These are phyloP conservation scores for Angomonas deanei DNA, from an alignment of 208 protist genomes.

Conservation along the genomic window DNA sequence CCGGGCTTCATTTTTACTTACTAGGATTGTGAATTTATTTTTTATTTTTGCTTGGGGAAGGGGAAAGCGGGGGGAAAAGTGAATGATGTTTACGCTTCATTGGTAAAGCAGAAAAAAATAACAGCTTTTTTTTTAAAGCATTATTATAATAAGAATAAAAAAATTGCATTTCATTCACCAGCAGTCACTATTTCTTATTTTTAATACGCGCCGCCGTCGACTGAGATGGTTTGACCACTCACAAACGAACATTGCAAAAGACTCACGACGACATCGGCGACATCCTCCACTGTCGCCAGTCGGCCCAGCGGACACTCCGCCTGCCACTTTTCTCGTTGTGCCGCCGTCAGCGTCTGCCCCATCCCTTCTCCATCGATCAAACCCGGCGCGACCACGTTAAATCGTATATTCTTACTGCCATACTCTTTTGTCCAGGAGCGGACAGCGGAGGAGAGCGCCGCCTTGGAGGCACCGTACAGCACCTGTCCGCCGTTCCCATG, in stretches of 20 bases:
- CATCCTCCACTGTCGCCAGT: slow-evolving; percentile 67
- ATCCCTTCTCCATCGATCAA: slow-evolving; percentile 86
- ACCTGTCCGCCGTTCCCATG: slow-evolving; percentile 86
- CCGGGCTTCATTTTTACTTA: not conserved
- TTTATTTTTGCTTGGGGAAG: not conserved
- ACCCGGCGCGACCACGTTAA: slow-evolving; percentile 90
- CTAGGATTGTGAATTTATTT: no score
- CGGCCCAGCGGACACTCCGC: slow-evolving; percentile 55
- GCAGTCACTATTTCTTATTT: no score
- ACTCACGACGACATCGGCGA: slow-evolving; percentile 64
- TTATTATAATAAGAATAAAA: not conserved
- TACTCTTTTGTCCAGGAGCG: slow-evolving; percentile 86
- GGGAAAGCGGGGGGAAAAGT: not conserved
- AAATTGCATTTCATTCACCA: not conserved
- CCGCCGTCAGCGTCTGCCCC: slow-evolving; percentile 40
- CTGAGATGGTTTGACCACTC: slow-evolving; percentile 73
- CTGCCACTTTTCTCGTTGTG: slow-evolving; percentile 47
- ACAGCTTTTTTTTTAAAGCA: no score
- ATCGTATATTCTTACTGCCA: slow-evolving; percentile 70
- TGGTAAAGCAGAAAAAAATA: not conserved
- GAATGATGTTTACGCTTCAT: no score
- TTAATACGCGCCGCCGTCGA: slow-evolving; percentile 75
- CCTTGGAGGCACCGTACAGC: slow-evolving; percentile 88
- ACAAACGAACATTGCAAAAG: slow-evolving; percentile 57
- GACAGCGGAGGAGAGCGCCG: slow-evolving; percentile 72